Evolutionary conservation across 2,329 filamentous ascomycete species (phyloP).

Genomic region (Xylaria sp.): DNA sequence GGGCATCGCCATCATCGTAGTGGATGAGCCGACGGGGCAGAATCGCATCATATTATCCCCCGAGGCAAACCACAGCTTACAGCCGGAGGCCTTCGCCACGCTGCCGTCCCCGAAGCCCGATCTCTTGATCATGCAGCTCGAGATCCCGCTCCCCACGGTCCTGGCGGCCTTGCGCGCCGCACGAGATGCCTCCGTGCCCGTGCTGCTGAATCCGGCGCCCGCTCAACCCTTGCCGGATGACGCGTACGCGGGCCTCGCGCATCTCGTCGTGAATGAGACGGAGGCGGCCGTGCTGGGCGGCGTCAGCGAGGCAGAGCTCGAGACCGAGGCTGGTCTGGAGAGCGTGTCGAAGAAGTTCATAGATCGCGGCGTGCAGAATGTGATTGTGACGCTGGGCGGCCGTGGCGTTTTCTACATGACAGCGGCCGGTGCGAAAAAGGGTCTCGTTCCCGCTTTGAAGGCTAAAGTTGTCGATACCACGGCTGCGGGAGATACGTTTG

Average conservation of each 20-base stretch:
- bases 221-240: conserved; percentile 74
- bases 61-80: conserved; percentile 71
- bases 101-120: conserved; percentile 59
- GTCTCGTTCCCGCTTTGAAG: conserved; percentile 70
- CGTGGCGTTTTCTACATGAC: conserved; percentile 78
- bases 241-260: conserved; percentile 74
- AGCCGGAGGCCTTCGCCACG: conserved; percentile 50
- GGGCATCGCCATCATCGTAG: conserved; percentile 79
- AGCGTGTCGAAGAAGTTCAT: conserved; percentile 70
- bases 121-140: conserved; percentile 80
- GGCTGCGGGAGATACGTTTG: conserved; percentile 93
- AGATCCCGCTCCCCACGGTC: conserved; percentile 75
- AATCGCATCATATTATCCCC: conserved; percentile 80
- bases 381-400: conserved; percentile 85
- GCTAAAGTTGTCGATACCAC: conserved; percentile 90
- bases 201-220: conserved; percentile 87
- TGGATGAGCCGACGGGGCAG: conserved; percentile 76
- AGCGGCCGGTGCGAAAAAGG: conserved; percentile 51
- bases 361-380: conserved; percentile 73
- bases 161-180: conserved; percentile 67
- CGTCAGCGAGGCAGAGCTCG: conserved; percentile 60
- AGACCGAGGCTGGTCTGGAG: conserved; percentile 56
- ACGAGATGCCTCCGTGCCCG: conserved; percentile 60
- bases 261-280: conserved; percentile 90
- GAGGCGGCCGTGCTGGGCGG: conserved; percentile 81